Percentiles rank a stretch among this genome's conserved stretches.
These are phyloP conservation scores for Didymella pinodella DNA, from an alignment of 2,329 filamentous ascomycete genomes.

Conservation along the genomic window DNA sequence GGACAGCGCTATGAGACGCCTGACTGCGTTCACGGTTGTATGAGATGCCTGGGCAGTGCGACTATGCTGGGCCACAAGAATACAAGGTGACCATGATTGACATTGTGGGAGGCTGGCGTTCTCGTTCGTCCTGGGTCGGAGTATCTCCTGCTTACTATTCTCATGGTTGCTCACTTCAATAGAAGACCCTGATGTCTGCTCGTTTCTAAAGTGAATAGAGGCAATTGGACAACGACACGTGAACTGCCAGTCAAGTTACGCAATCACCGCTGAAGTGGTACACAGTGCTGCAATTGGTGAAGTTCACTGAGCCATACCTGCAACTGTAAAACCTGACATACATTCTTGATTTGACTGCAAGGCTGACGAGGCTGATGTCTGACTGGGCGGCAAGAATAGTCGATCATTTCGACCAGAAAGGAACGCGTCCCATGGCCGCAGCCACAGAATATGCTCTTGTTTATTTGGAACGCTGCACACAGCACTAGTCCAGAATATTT, in stretches of 20 bases:
- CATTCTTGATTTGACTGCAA: not conserved
- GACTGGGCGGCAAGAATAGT: slow-evolving; percentile 12
- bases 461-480: not conserved
- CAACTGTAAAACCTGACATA: not conserved
- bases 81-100: not conserved
- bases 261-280: not conserved
- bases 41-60: not conserved
- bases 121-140: too few relatives aligned
- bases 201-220: not conserved
- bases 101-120: not conserved
- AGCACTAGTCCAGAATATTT: not conserved
- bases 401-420: not conserved
- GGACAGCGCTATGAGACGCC: too few relatives aligned
- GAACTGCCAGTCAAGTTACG: not conserved
- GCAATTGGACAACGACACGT: not conserved
- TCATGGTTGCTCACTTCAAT: not conserved
- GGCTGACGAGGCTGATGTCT: slow-evolving; percentile 13
- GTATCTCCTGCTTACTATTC: not conserved
- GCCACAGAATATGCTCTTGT: not conserved
- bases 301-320: not conserved
- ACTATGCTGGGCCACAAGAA: not conserved
- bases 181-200: slow-evolving; percentile 4
- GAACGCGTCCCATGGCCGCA: slow-evolving; percentile 3
- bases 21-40: not conserved
- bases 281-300: not conserved